Conservation (phyloP, 169 alveolate species). For the Plasmodium malariae region DNA sequence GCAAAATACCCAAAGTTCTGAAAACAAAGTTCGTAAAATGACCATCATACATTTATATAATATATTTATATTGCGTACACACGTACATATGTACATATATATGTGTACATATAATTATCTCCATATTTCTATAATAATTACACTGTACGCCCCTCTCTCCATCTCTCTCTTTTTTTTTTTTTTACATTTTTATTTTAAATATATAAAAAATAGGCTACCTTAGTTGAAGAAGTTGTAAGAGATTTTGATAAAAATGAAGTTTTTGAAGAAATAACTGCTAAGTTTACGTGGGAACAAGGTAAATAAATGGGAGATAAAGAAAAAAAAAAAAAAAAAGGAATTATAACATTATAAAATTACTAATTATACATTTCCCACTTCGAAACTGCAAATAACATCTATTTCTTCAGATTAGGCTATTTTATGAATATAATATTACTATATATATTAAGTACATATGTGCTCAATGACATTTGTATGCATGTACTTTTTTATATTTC, state of each 20-base stretch:
- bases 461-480: no score
- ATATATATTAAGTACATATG: no score
- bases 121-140: not conserved
- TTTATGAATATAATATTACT: no score
- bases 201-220: constrained; percentile 16
- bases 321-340: not conserved
- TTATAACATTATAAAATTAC: no score
- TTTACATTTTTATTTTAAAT: not conserved
- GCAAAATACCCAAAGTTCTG: constrained; percentile 59
- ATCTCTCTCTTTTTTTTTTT: not conserved
- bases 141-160: not conserved
- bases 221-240: constrained; percentile 70
- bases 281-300: constrained; percentile 88
- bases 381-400: no score
- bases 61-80: not conserved
- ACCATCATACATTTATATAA: not conserved
- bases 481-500: not conserved
- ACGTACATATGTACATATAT: not conserved
- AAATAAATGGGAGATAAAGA: not conserved
- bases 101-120: not conserved
- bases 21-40: constrained; percentile 43
- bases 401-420: no score
- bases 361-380: no score
- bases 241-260: constrained; percentile 74
- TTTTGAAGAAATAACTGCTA: constrained; percentile 82